Base-by-base conservation (phyloP, 257 asterid species). In the Capsicum baccatum region DNA sequence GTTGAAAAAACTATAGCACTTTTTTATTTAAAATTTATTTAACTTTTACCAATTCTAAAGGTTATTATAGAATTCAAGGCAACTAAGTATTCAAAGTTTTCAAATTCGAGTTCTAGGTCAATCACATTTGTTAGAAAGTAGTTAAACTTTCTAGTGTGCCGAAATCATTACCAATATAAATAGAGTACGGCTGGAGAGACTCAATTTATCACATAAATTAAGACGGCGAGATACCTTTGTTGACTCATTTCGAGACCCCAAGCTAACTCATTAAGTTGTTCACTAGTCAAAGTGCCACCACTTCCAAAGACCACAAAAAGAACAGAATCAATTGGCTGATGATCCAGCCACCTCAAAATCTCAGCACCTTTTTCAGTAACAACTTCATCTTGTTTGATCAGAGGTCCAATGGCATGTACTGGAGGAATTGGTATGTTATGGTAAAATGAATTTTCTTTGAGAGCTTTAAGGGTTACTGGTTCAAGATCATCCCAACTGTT, bases 401-500 rank as follows among this genome's bases (percentile, higher is more conserved):
- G 35, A 0, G 93, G 93, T 3, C 94, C 94, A 12, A 91, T 48
- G 0, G 91, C 85, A 59, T 83, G 87, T 79, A 91, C 79, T 0
- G 88, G 86, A 1, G 91, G 90, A 68, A 79, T 79, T 0, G 79
- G 85, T 85, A 84, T 84, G 0, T 50, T 84, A 79, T 56, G 56
- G 69, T 71, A 91, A 71, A 86, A 89, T 0, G 58, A 56, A 19
- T 90, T 84, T 9, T 89, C 89, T 47, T 33, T 83, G 64, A 90
- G 15, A 13, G 93, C 92, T 71, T 56, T 66, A 16, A 89, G 71
- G 1, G 88, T n/a, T 1, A 52, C 69, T 0, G 85, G 83, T 48
- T 92, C 94, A n/a, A 92, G 59, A 74, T 85, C 91, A 2, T 86
- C 86, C 91, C 91, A 92, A 8, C 88, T 62, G 58, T 90, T 92